Evolutionary conservation across 2,329 filamentous ascomycete species (phyloP), one percentile per base, ranked within the genome.

Genomic region (Ascochyta clinopodiicola): DNA sequence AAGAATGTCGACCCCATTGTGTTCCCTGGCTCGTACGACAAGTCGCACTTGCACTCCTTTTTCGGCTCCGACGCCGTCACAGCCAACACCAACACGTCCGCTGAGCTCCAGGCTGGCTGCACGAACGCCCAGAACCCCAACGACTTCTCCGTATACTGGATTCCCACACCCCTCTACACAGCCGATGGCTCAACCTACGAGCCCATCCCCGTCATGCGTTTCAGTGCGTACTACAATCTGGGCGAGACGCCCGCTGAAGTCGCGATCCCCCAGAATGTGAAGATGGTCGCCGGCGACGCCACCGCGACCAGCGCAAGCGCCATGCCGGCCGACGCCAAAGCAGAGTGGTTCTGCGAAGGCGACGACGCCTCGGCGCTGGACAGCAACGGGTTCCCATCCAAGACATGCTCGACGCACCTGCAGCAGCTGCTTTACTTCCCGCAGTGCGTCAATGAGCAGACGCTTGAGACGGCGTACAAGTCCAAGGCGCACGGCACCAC

Each of bases 181-280:
- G 61, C 72, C 21, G 69, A 72, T 32, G 64, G 56, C n/a, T 74
- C 70, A 32, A 75, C 62, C 7, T 69, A 74, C 74, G 12, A 72
- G 61, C 48, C 66, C 68, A 43, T 69, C 0, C 68, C 67, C 13
- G 59, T 72, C 29, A 63, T 59, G 50, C 75, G 77, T 47, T 82
- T 82, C 71, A 77, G 71, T 34, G 77, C 79, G 17, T 82, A 81
- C 70, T 82, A 82, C 68, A 78, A 76, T 29, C 71, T 78, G 19
- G 69, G 69, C 44, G 68, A 72, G 54, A 73, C 75, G 5, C 69
- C 75, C 17, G 79, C 79, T 24, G 79, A 81, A 57, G 67, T 81
- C 6, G 60, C 78, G 13, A 78, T 81, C 31, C 80, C 80, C 0
- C 75, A 81, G 55, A 68, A 81, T 65, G 60, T 78, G 57, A 68